phyloP scores from a whole-genome alignment of 1,139 yeast species.

The Diutina sp. region DNA sequence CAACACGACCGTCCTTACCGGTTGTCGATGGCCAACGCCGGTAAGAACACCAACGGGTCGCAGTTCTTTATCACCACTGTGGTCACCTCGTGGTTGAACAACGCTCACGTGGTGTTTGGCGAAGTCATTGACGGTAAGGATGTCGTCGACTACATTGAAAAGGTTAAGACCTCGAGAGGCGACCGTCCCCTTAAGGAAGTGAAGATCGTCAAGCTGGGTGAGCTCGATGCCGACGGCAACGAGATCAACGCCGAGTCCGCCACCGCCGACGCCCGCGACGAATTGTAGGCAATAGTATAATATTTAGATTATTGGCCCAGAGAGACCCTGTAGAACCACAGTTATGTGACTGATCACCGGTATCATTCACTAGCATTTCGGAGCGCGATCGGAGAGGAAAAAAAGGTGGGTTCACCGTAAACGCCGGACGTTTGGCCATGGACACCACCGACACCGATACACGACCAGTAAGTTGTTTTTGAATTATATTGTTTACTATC shows the following conservation, averaged over 20 bases:
- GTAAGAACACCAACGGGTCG: slow-evolving; percentile 49
- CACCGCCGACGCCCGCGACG: slow-evolving; percentile 5
- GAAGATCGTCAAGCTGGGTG: slow-evolving; percentile 36
- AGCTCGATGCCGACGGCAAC: slow-evolving; percentile 16
- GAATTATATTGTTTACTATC: neutral
- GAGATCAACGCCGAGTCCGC: neutral
- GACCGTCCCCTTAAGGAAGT: slow-evolving; percentile 43
- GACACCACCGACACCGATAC: neutral
- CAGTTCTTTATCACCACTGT: slow-evolving; percentile 58
- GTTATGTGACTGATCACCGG: no score
- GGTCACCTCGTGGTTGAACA: slow-evolving; percentile 51
- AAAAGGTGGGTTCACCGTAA: neutral
- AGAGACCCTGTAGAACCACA: neutral
- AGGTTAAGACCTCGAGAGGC: slow-evolving; percentile 32
- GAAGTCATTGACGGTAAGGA: slow-evolving; percentile 62
- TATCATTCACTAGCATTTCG: neutral
- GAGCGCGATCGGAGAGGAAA: neutral
- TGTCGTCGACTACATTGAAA: slow-evolving; percentile 42
- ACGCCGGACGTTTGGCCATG: neutral
- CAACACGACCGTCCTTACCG: slow-evolving; percentile 49
- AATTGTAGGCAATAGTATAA: slow-evolving; percentile 4
- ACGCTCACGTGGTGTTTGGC: slow-evolving; percentile 71
- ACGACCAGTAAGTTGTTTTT: neutral
- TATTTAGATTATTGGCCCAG: neutral
- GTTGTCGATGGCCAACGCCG: slow-evolving; percentile 55